phyloP scores from a whole-genome alignment of 768 basidiomycete species.

The Trametes villosa region DNA sequence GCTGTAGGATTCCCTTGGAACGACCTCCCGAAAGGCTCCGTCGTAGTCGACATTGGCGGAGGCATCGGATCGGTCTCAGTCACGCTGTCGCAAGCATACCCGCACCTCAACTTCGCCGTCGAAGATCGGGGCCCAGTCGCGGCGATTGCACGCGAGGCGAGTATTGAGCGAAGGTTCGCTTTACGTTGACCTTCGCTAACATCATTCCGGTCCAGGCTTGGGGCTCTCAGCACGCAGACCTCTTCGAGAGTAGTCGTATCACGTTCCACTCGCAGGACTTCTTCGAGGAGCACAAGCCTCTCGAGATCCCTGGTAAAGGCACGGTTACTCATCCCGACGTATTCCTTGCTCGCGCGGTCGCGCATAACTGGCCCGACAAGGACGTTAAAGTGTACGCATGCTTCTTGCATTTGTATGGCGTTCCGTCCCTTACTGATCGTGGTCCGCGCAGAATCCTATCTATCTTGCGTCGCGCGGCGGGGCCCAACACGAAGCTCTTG shows the following conservation, averaged over 20 bases:
- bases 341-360: slow-evolving; percentile 17
- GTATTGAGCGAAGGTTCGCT: not conserved
- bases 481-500: slow-evolving; percentile 18
- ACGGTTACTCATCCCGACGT: slow-evolving; percentile 13
- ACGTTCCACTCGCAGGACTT: slow-evolving; percentile 19
- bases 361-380: slow-evolving; percentile 23
- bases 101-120: slow-evolving; percentile 23
- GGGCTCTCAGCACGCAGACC: slow-evolving; percentile 13
- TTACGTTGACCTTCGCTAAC: no score
- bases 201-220: not conserved
- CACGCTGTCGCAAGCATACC: slow-evolving; percentile 22
- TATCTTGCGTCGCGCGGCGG: slow-evolving; percentile 14
- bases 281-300: slow-evolving; percentile 15
- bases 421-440: not conserved
- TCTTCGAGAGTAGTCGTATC: slow-evolving; percentile 19
- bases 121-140: slow-evolving; percentile 21
- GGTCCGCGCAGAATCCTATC: slow-evolving; percentile 16
- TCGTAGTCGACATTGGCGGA: slow-evolving; percentile 26
- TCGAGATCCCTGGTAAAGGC: slow-evolving; percentile 13
- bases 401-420: not conserved
- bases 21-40: slow-evolving; percentile 18
- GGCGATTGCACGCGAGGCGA: slow-evolving; percentile 44
- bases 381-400: slow-evolving; percentile 10
- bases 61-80: slow-evolving; percentile 27
- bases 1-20: slow-evolving; percentile 26